A percentile compares a stretch with the other conserved stretches of the same genome.
Conservation (phyloP, 1,284 basidiomycete species). For the Hypsizygus ulmarius region DNA sequence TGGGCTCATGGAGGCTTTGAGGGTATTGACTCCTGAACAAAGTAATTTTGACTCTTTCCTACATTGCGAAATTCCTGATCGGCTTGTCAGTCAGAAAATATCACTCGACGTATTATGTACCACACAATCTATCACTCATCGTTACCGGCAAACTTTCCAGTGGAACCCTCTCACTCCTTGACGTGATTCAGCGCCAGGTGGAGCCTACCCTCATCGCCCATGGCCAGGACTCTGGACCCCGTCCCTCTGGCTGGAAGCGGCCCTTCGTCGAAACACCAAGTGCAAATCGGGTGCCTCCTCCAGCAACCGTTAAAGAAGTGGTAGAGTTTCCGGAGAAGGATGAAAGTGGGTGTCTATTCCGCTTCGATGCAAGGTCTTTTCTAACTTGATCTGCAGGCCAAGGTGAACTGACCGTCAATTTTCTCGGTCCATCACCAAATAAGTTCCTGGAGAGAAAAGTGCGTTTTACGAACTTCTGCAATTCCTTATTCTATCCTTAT, state of each 20-base stretch:
- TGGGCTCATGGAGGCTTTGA: conserved; percentile 89
- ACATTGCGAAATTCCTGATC: conserved; percentile 14
- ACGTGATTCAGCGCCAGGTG: conserved; percentile 77
- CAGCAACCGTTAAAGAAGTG: conserved; percentile 53
- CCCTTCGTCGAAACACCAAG: conserved; percentile 92
- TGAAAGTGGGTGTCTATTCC: conserved; percentile 58
- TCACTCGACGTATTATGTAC: conserved; percentile 89
- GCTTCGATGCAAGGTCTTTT: neutral
- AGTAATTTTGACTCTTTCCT: conserved; percentile 50
- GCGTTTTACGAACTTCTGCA: conserved; percentile 9
- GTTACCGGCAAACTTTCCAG: conserved; percentile 77
- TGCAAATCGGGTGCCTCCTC: conserved; percentile 57
- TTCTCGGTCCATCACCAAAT: conserved; percentile 75
- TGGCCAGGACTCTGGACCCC: conserved; percentile 62
- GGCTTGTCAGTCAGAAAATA: conserved; percentile 76
- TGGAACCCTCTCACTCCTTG: conserved; percentile 67
- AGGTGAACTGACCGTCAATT: conserved; percentile 83
- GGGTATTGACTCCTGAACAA: conserved; percentile 85
- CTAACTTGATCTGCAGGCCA: conserved; percentile 38
- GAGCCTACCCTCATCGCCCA: conserved; percentile 80
- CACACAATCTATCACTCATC: conserved; percentile 89
- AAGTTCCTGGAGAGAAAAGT: conserved; percentile 79
- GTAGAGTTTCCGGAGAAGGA: conserved; percentile 99
- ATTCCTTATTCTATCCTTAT: neutral
- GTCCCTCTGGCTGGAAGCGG: conserved; percentile 84